Percentiles rank a stretch among this genome's conserved stretches.
These are phyloP conservation scores for Beauveria varroae DNA, from an alignment of 2,329 filamentous ascomycete species.

Conservation along the genomic window DNA sequence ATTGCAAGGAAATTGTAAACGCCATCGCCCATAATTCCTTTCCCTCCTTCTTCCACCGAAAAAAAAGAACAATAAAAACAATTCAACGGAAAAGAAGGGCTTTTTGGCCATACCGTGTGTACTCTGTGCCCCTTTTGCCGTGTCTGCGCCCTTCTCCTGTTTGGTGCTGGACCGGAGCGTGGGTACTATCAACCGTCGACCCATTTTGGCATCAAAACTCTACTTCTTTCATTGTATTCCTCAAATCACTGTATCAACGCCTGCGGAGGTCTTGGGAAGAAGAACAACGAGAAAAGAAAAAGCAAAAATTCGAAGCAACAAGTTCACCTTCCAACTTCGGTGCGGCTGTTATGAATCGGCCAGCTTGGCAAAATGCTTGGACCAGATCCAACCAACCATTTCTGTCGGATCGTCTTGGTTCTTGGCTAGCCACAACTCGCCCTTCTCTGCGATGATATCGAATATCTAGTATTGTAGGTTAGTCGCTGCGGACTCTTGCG, in stretches of 20 bases:
- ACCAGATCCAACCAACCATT: constrained; percentile 96
- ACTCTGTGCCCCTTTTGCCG: not conserved
- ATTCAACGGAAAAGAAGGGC: too few relatives aligned
- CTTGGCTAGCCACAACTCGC: constrained; percentile 93
- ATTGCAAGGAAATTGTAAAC: constrained; percentile 9
- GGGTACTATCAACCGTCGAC: constrained; percentile 5
- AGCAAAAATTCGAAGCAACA: not conserved
- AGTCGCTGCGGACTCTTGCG: not conserved
- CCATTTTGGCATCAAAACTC: not conserved
- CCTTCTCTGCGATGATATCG: constrained; percentile 91
- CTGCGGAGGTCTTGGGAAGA: not conserved
- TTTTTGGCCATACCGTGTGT: not conserved
- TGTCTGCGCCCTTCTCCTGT: not conserved
- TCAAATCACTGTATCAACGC: constrained; percentile 5
- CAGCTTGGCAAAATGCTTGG: constrained; percentile 82
- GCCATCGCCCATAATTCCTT: constrained; percentile 1
- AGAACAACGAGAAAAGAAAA: not conserved
- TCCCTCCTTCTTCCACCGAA: not conserved
- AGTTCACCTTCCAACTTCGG: not conserved
- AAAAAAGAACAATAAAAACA: not conserved
- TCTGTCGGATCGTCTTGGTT: constrained; percentile 85
- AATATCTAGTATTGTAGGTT: constrained; percentile 50
- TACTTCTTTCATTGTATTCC: not conserved
- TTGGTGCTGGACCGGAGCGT: not conserved
- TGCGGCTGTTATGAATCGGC: constrained; percentile 37